A percentile compares a stretch with the other conserved stretches of the same genome.
Evolutionary conservation across 2,329 filamentous ascomycete species (phyloP).

Genomic region (Colletotrichum melonis): DNA sequence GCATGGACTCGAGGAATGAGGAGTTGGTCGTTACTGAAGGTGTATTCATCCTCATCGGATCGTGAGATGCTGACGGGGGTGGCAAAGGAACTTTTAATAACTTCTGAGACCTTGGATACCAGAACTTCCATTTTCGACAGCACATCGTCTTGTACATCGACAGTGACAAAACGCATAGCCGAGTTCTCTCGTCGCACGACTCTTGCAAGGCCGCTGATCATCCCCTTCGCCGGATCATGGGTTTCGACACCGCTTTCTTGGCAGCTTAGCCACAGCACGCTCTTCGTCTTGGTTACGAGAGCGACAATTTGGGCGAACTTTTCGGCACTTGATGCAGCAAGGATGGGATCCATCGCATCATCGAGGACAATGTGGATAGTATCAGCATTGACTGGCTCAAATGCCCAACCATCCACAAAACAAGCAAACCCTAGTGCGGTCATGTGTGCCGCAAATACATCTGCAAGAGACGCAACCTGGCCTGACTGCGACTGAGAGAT

Average conservation of each 20-base stretch:
- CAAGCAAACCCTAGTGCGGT: not conserved
- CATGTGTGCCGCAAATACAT: not conserved
- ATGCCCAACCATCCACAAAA: not conserved
- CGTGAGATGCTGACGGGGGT: not conserved
- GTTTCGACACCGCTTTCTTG: not conserved
- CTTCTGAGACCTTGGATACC: not conserved
- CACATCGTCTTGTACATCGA: conserved; percentile 32
- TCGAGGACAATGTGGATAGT: not conserved
- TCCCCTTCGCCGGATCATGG: conserved; percentile 25
- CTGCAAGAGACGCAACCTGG: not conserved
- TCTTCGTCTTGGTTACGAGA: not conserved
- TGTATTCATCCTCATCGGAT: conserved; percentile 5
- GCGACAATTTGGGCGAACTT: not conserved
- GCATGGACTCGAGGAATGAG: conserved; percentile 13
- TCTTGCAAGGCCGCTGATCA: conserved; percentile 38
- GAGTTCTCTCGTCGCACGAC: conserved; percentile 38
- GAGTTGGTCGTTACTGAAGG: conserved; percentile 3
- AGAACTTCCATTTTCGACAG: not conserved
- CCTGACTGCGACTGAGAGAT: not conserved
- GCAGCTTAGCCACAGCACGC: conserved; percentile 10
- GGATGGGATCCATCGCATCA: not conserved
- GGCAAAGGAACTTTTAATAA: not conserved
- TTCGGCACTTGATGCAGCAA: not conserved
- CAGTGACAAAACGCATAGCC: conserved; percentile 35
- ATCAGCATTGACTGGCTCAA: not conserved